Evolutionary conservation across 768 basidiomycete species (phyloP).

Genomic region (Favolaschia claudopus): DNA sequence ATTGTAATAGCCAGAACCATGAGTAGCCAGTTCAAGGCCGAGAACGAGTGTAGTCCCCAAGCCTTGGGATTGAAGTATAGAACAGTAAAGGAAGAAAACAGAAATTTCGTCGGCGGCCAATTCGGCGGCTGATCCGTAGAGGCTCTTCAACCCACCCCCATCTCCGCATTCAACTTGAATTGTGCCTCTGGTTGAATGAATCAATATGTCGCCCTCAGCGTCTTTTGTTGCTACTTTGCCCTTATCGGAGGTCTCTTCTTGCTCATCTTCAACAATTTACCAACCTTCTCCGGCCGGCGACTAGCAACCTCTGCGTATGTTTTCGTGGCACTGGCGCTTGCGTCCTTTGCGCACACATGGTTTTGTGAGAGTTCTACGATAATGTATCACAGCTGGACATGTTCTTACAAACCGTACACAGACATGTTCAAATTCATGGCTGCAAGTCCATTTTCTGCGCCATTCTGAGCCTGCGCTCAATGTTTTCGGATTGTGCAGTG

Average conservation of each 20-base stretch:
- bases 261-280: conserved; percentile 33
- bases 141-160: too few relatives aligned
- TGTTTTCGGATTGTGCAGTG: conserved; percentile 43
- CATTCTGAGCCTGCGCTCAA: background rate
- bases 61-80: too few relatives aligned
- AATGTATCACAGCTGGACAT: background rate
- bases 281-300: background rate
- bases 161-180: too few relatives aligned
- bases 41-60: too few relatives aligned
- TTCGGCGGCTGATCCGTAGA: too few relatives aligned
- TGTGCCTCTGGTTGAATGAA: too few relatives aligned
- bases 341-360: conserved; percentile 56
- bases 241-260: conserved; percentile 38
- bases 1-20: too few relatives aligned
- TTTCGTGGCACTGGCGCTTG: conserved; percentile 43
- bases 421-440: conserved; percentile 57
- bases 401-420: conserved; percentile 20
- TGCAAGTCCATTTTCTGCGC: conserved; percentile 32
- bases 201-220: too few relatives aligned
- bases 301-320: conserved; percentile 20
- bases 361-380: conserved; percentile 53
- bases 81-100: too few relatives aligned
- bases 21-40: too few relatives aligned
- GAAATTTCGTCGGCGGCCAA: too few relatives aligned
- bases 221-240: conserved; percentile 45